phyloP scores from a whole-genome alignment of 176 grass and related monocot genomes.

The Oryza meyeriana region DNA sequence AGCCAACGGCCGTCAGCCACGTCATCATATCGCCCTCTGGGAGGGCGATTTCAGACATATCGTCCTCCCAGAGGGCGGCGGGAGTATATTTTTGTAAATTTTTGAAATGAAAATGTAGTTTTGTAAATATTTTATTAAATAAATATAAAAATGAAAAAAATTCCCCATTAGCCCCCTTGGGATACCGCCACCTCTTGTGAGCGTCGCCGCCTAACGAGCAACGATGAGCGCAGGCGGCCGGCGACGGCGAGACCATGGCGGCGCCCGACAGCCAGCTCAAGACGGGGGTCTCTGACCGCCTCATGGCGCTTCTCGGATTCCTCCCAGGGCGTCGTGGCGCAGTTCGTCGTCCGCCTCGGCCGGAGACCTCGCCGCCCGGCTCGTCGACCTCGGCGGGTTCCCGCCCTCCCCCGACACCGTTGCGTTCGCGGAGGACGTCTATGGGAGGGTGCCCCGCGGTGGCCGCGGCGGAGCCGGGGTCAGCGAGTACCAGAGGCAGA shows the following conservation, averaged over 20 bases:
- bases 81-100: no score
- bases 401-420: conserved; percentile 22
- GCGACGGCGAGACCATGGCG: background rate
- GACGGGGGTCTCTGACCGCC: conserved; percentile 43
- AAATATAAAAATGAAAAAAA: no score
- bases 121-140: no score
- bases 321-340: conserved; percentile 21
- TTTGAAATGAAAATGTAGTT: no score
- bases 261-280: conserved; percentile 22
- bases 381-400: conserved; percentile 36
- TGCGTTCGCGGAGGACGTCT: conserved; percentile 36
- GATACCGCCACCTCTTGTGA: background rate
- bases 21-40: no score
- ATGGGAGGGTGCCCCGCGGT: conserved; percentile 6
- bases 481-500: conserved; percentile 31
- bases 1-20: no score
- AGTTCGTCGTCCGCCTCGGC: conserved; percentile 32
- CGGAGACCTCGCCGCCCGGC: conserved; percentile 25
- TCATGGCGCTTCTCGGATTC: conserved; percentile 37
- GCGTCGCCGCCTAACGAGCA: background rate
- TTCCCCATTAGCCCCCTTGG: no score
- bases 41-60: no score
- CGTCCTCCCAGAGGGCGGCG: no score
- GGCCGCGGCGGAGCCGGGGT: background rate
- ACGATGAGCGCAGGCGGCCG: no score